Conservation (phyloP, 2,329 filamentous ascomycete genomes). For the Fusarium lyarnte region DNA sequence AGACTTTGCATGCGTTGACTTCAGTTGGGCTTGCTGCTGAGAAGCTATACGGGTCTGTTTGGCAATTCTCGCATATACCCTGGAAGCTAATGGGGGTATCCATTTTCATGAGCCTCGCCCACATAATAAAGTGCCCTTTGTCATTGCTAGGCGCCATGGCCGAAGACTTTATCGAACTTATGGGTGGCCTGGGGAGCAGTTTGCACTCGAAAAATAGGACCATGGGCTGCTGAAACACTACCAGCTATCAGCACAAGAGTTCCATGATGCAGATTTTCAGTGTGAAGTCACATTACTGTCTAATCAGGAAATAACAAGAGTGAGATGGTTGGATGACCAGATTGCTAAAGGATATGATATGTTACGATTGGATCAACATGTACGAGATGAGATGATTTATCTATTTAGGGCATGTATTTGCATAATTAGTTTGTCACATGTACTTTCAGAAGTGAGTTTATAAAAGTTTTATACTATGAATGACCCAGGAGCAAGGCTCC, state of each 20-base stretch:
- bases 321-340: too few species aligned
- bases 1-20: not conserved
- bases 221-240: not conserved
- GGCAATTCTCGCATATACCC: not conserved
- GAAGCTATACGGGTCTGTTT: not conserved
- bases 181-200: constrained; percentile 60
- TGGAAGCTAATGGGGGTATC: not conserved
- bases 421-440: too few species aligned
- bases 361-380: not conserved
- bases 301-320: too few species aligned
- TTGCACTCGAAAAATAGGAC: constrained; percentile 42
- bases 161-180: constrained; percentile 47
- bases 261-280: too few species aligned
- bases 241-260: not conserved
- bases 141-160: not conserved
- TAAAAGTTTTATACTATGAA: not conserved
- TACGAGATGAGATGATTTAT: not conserved
- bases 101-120: not conserved
- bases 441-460: not conserved
- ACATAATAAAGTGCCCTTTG: not conserved
- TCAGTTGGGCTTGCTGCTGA: not conserved
- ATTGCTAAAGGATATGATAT: not conserved
- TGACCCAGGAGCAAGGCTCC: accelerated
- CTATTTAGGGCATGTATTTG: not conserved
- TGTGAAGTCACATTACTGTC: too few species aligned